Evolutionary conservation across 495 filamentous ascomycete species (phyloP), one percentile per base, ranked within the genome.

Genomic region (Lasiosphaeriaceae sp.): DNA sequence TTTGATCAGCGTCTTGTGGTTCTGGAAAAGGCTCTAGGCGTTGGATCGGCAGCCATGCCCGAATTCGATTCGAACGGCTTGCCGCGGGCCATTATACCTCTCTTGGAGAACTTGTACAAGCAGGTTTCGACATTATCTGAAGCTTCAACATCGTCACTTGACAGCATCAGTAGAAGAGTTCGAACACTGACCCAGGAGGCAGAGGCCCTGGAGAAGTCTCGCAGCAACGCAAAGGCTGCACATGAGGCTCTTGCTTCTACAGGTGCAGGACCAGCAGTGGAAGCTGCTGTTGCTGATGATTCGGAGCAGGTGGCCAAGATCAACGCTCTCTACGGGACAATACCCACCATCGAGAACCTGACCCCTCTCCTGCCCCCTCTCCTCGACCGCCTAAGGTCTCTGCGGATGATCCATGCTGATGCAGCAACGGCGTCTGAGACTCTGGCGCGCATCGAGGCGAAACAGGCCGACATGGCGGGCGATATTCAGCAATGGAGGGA

Each of bases 401-500:
- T 99, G 47, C 81, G 90, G 56, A 82, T 86, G 21, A 86, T 97
- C 34, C 94, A 99, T 63, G 84, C 90, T 0, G 90, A 89, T 60
- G 93, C 95, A 3, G 92, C 88, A 22, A 84, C 83, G n/a, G 92
- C 94, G 5, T 83, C 85, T n/a, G 84, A 91, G 55, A 86, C 80
- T 0, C 75, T 99, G 45, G 83, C 86, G 46, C 83, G 81, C 56
- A 74, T 96, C 12, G 92, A 96, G 71, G 81, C 79, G 62, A 79
- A 84, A 45, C 94, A 97, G 66, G 83, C 81, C 14, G 89, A 93
- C 54, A 93, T 94, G 87, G 84, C 79, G 11, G 74, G 74, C 12
- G 94, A 97, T 66, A 86, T 98, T 39, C 83, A 83, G 70, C 83
- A 85, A 65, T 98, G 95, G 95, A 83, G 83, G 48, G 88, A 90